Percentiles rank a stretch among this genome's conserved stretches.
These are phyloP conservation scores for Pichia sp. DNA, from an alignment of 1,139 yeast genomes.

Conservation along the genomic window DNA sequence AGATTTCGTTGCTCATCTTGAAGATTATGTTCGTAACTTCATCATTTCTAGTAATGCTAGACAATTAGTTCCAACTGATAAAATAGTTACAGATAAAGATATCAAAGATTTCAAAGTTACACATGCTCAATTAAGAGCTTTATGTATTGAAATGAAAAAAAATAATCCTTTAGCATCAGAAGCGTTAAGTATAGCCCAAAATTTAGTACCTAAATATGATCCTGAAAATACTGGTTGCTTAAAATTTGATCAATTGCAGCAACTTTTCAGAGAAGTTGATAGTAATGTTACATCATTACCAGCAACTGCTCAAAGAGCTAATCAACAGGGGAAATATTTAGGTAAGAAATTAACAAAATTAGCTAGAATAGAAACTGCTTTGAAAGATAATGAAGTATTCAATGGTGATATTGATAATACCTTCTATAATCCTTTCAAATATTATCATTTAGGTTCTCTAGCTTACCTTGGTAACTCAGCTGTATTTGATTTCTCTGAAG, in stretches of 20 bases:
- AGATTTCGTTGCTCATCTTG: conserved; percentile 46
- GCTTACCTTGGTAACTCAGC: conserved; percentile 63
- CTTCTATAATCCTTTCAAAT: conserved; percentile 48
- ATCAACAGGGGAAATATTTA: conserved; percentile 55
- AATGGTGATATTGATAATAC: conserved; percentile 48
- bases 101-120: conserved; percentile 37
- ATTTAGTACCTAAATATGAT: conserved; percentile 45
- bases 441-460: conserved; percentile 52
- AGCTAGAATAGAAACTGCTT: conserved; percentile 34
- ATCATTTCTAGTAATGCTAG: conserved; percentile 30
- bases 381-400: conserved; percentile 35
- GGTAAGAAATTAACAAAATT: conserved; percentile 48
- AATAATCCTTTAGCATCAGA: conserved; percentile 54
- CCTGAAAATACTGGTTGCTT: conserved; percentile 38
- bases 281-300: conserved; percentile 56
- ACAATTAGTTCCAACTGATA: conserved; percentile 15
- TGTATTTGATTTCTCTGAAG: conserved; percentile 48
- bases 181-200: conserved; percentile 43
- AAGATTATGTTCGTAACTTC: conserved; percentile 37
- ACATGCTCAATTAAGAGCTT: conserved; percentile 38
- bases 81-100: conserved; percentile 35
- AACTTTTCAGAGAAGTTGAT: conserved; percentile 45
- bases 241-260: conserved; percentile 41
- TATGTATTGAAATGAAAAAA: conserved; percentile 39
- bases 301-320: conserved; percentile 63